phyloP scores from a whole-genome alignment of 176 grass and related monocot species.

The Juncus effusus region DNA sequence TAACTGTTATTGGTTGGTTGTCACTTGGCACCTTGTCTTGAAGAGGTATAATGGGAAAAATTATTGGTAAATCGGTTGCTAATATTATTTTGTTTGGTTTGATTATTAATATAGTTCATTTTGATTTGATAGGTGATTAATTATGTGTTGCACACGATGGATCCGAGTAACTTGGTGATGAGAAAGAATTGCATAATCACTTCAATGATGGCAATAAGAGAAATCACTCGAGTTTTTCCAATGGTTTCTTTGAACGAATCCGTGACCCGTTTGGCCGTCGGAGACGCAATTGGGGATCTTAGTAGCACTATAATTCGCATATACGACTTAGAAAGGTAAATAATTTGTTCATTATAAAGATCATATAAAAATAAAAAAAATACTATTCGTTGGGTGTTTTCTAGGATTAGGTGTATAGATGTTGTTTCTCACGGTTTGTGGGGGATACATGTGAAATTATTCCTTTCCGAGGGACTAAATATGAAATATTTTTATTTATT shows the following conservation, averaged over 20 bases:
- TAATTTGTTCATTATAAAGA: no score
- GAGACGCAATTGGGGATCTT: conserved; percentile 96
- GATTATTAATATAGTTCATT: no score
- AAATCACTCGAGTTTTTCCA: conserved; percentile 91
- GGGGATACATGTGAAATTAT: not conserved
- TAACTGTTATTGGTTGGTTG: no score
- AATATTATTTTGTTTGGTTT: no score
- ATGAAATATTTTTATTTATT: conserved; percentile 6
- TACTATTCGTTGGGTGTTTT: no score
- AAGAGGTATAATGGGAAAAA: no score
- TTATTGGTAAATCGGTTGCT: no score
- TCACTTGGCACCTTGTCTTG: no score
- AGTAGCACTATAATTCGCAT: conserved; percentile 65
- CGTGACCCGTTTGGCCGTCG: conserved; percentile 68
- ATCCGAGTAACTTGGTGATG: conserved; percentile 98
- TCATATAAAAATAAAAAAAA: no score
- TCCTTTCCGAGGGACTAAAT: conserved; percentile 21
- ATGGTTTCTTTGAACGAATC: conserved; percentile 90
- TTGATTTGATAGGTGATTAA: conserved; percentile 39
- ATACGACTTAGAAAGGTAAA: conserved; percentile 96
- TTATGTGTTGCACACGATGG: conserved; percentile 90
- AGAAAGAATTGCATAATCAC: conserved; percentile 81
- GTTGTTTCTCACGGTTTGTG: no score
- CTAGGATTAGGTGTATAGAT: no score
- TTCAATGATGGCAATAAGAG: conserved; percentile 88